Conservation (phyloP, 2,329 filamentous ascomycete species). For the Rhinocladiella similis region DNA sequence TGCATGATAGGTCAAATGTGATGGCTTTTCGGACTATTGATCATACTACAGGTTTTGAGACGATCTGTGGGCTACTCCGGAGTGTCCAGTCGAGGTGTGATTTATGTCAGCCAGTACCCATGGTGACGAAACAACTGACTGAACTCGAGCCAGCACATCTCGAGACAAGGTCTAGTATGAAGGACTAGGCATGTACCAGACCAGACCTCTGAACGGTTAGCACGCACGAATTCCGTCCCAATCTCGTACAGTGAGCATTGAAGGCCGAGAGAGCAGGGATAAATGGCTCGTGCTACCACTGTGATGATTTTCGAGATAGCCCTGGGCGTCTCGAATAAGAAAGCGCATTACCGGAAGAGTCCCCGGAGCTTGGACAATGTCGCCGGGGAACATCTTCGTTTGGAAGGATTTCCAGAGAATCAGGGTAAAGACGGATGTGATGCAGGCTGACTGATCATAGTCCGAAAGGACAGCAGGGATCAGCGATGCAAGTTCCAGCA, state of each 20-base stretch:
- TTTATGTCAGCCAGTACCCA: no score
- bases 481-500: no score
- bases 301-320: no score
- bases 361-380: not conserved
- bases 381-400: not conserved
- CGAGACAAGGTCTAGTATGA: no score
- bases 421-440: conserved; percentile 3
- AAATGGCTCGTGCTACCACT: no score
- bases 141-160: no score
- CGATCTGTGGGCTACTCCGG: not conserved
- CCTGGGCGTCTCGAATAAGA: no score
- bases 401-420: not conserved
- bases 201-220: not conserved
- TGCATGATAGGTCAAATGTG: not conserved
- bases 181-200: no score
- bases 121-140: no score
- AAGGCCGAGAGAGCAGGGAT: not conserved
- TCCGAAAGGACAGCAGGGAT: not conserved
- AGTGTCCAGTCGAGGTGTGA: no score
- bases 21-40: not conserved
- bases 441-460: conserved; percentile 17
- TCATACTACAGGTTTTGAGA: not conserved
- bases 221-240: not conserved
- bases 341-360: no score
- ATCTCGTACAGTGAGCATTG: not conserved